These are phyloP conservation scores for Irpex sp. DNA, from an alignment of 1,284 basidiomycete genomes.

Conservation along the genomic window DNA sequence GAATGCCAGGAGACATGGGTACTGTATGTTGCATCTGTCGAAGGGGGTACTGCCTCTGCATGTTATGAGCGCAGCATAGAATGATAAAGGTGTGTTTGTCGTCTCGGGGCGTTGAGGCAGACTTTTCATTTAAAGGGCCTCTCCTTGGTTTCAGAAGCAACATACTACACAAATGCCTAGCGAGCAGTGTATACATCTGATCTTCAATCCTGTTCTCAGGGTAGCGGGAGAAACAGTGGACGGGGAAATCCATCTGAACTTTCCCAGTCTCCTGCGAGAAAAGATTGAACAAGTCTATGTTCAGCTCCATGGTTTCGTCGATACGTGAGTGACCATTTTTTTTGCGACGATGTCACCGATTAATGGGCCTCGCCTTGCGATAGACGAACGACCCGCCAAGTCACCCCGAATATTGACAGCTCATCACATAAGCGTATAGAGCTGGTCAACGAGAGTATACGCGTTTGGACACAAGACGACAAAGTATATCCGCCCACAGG, in stretches of 20 bases:
- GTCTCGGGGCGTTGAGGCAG: not conserved
- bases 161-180: not conserved
- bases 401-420: not conserved
- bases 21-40: not conserved
- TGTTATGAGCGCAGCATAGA: not conserved
- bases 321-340: slow-evolving; percentile 10
- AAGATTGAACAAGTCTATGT: slow-evolving; percentile 15
- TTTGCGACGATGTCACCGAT: not conserved
- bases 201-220: not conserved
- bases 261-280: slow-evolving; percentile 12
- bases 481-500: not conserved
- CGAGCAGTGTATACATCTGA: not conserved
- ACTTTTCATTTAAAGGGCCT: not conserved
- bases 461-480: not conserved
- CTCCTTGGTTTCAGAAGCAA: not conserved
- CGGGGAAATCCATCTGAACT: slow-evolving; percentile 16
- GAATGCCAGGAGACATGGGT: not conserved
- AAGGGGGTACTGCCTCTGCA: not conserved
- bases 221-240: not conserved
- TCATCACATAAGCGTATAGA: not conserved
- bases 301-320: slow-evolving; percentile 13
- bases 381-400: not conserved
- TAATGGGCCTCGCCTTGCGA: no score
- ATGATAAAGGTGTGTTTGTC: not conserved
- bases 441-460: not conserved